Evolutionary conservation across 305 asterid species (phyloP), one percentile per base, ranked within the genome.

Genomic region (Rubia occidens): DNA sequence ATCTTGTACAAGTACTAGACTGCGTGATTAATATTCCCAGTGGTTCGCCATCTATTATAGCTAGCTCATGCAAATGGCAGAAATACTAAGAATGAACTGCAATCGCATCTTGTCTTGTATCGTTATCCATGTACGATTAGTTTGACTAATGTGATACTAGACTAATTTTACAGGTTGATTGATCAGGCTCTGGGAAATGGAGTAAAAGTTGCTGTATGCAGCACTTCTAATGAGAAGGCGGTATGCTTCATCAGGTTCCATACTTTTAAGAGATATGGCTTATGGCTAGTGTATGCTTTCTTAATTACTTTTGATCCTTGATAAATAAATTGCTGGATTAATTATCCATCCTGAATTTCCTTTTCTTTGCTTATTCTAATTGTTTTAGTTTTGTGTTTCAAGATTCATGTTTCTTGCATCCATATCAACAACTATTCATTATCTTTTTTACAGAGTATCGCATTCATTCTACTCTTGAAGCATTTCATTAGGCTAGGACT

Each of bases 201-300:
- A 70, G 88, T 92, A 49, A 84, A 85, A 71, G 98, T 92, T 77
- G 98, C 96, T 68, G 96, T 92, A 3, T 92, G 98, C 88, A 92
- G 98, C 83, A 92, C 98, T 65, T 92, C 98, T 55, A 92, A 92
- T 78, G 98, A 92, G 85, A 92, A 92, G 91, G 95, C 98, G 96
- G 98, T 92, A 92, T 83, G 96, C 81, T 71, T 75, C 64, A 81
- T 70, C 91, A 80, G 87, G 90, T 84, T 85, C 82, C 71, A 75
- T 67, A 62, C 77, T 74, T 75, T 77, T 68, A 11, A n/a, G 55
- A 21, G 70, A 53, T 35, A 37, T 32, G n/a, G 21, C 45, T 61
- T 61, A 29, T 14, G 43, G 11, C 64, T 24, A 24, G 44, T 60
- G 7, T 60, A 5, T 70, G 40, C 45, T 45, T 56, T 61, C 18